A percentile compares a stretch with the other conserved stretches of the same genome.
phyloP scores from a whole-genome alignment of 768 basidiomycete species.

The Nidularia pulvinata region DNA sequence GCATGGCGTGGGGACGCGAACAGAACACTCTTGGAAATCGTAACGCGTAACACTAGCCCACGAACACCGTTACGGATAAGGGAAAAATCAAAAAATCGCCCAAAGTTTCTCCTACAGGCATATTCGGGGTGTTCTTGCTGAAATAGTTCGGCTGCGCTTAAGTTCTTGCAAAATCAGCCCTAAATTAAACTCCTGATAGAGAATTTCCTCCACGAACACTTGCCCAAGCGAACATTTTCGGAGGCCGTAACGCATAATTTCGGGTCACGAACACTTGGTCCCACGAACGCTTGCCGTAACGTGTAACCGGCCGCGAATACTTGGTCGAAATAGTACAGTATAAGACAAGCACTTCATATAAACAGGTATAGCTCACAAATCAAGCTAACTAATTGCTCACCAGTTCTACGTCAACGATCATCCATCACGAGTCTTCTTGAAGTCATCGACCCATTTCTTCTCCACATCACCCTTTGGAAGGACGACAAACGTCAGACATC shows the following conservation, averaged over 20 bases:
- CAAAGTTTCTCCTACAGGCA: not conserved
- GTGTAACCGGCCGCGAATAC: conserved; percentile 69
- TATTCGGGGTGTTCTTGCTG: not conserved
- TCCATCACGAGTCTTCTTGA: conserved; percentile 57
- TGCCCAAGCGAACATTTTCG: not conserved
- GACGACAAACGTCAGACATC: conserved; percentile 78
- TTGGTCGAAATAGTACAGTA: conserved; percentile 76
- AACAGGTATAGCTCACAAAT: too few species aligned
- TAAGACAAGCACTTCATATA: too few species aligned
- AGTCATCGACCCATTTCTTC: conserved; percentile 85
- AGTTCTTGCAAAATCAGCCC: not conserved
- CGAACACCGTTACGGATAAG: conserved; percentile 68
- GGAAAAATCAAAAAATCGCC: not conserved
- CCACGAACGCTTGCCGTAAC: conserved; percentile 54
- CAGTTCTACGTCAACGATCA: not conserved
- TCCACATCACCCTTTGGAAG: conserved; percentile 78
- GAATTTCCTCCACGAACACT: not conserved
- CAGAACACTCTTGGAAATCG: too few species aligned
- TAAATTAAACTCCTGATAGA: not conserved
- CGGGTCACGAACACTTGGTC: not conserved
- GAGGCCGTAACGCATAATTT: not conserved
- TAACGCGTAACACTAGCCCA: conserved; percentile 51
- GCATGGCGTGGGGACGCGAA: conserved; percentile 5
- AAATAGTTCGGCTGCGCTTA: not conserved
- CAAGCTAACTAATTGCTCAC: too few species aligned